Evolutionary conservation across 2,329 filamentous ascomycete species (phyloP).

Genomic region (Volutella citrinella): DNA sequence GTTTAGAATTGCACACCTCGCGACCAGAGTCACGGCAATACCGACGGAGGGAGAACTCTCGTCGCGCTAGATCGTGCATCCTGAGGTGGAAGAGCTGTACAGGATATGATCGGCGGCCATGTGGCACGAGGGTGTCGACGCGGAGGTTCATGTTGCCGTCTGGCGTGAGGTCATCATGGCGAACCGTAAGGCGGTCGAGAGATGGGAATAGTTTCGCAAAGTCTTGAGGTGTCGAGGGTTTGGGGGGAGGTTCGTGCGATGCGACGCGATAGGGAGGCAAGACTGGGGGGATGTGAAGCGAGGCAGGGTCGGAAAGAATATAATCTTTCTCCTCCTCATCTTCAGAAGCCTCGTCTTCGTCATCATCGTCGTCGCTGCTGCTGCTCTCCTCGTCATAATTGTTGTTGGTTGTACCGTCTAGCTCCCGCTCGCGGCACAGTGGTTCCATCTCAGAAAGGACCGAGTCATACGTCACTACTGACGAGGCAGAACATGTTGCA

Average conservation of each 20-base stretch:
- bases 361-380: conserved; percentile 29
- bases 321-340: conserved; percentile 24
- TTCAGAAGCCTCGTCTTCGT: conserved; percentile 23
- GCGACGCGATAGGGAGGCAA: conserved; percentile 60
- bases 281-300: conserved; percentile 41
- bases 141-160: conserved; percentile 98
- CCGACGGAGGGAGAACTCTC: conserved; percentile 85
- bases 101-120: conserved; percentile 62
- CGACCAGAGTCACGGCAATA: conserved; percentile 92
- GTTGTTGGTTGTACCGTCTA: conserved; percentile 16
- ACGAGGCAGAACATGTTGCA: conserved; percentile 40
- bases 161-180: conserved; percentile 83
- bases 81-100: conserved; percentile 84
- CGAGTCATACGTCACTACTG: conserved; percentile 78
- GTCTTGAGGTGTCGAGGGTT: conserved; percentile 75
- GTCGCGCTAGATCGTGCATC: conserved; percentile 84
- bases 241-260: conserved; percentile 58
- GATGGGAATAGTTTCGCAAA: conserved; percentile 88
- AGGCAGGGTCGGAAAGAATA: conserved; percentile 24
- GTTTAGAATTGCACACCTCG: conserved; percentile 83
- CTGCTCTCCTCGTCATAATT: conserved; percentile 16
- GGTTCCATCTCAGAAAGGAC: conserved; percentile 44
- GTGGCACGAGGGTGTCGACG: conserved; percentile 71
- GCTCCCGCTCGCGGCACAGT: conserved; percentile 19
- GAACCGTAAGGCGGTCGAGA: conserved; percentile 72